Evolutionary conservation across 2,329 filamentous ascomycete genomes (phyloP), one percentile per base, ranked within the genome.

Genomic region (Fusarium sp.): DNA sequence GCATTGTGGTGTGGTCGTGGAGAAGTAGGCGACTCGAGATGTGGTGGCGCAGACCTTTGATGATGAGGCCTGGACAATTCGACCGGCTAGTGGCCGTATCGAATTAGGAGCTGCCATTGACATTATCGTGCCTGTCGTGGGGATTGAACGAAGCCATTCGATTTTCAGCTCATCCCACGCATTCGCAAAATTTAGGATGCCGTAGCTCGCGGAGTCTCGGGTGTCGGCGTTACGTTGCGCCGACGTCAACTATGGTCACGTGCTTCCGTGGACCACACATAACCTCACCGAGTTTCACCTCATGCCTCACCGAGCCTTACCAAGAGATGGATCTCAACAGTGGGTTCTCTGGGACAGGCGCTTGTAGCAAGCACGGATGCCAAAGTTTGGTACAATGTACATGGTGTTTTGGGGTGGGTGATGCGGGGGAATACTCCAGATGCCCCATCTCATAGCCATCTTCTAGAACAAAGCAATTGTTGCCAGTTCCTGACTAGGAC

Each of bases 1-100:
- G 75, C 82, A 86, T 76, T 84, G 85, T 72, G 82, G 84, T 72
- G 83, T 83, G 58, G 88, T 88, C 66, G 90, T 91, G 56, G 90
- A 90, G 82, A 91, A 88, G 73, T 63, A 61, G 55, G 80, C 66
- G 45, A 68, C 63, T 73, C 74, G 72, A 15, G 72, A 59, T 39
- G 63, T 59, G 35, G 63, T 59, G 22, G 64, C 42, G 6, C 72
- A 65, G 31, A 55, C 45, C 42, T 70, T 70, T 39, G 62, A 31
- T 24, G 71, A 65, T 45, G 71, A 78, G 5, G 66, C 63, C 59
- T 73, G 73, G 7, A 73, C 44, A 20, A 79, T 49, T 33, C 78
- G 79, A 62, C 78, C 78, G 20, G 69, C 62, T 15, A 79, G 72
- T 41, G 79, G 73, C 70, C 81, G 73, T 63, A 81, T 61, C 41